Percentiles rank a stretch among this genome's conserved stretches.
Conservation (phyloP, 345 rosid genomes). For the Lepidium sativum region DNA sequence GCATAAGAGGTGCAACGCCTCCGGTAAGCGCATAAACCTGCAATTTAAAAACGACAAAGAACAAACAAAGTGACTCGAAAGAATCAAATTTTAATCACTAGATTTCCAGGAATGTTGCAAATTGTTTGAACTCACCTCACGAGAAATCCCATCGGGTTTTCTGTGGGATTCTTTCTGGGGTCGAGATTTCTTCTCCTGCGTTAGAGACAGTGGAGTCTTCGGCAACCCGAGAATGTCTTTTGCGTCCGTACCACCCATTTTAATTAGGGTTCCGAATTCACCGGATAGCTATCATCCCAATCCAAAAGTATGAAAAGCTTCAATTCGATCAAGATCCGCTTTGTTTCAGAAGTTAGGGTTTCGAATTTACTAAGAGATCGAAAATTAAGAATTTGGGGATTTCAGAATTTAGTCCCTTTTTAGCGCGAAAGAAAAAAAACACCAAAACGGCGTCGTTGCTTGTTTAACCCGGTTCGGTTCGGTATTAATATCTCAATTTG, state of each 20-base stretch:
- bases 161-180: constrained; percentile 84
- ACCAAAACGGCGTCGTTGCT: too few species aligned
- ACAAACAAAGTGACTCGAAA: background rate
- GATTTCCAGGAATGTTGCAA: background rate
- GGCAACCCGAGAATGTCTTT: constrained; percentile 89
- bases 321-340: background rate
- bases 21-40: constrained; percentile 97
- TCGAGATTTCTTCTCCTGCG: constrained; percentile 82
- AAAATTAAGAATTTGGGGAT: constrained; percentile 10
- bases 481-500: too few species aligned
- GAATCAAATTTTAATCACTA: background rate
- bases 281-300: constrained; percentile 2
- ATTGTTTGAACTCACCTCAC: constrained; percentile 42
- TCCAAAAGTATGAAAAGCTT: background rate
- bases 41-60: background rate
- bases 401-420: background rate
- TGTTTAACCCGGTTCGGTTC: too few species aligned
- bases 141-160: constrained; percentile 96
- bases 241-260: constrained; percentile 53
- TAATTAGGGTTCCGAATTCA: constrained; percentile 21
- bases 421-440: constrained; percentile 20
- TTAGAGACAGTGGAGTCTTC: constrained; percentile 49
- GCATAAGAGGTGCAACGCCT: constrained; percentile 95
- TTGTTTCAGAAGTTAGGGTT: constrained; percentile 17
- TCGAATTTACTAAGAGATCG: background rate